Conservation (phyloP, 495 filamentous ascomycete genomes). For the Neurospora terricola region DNA sequence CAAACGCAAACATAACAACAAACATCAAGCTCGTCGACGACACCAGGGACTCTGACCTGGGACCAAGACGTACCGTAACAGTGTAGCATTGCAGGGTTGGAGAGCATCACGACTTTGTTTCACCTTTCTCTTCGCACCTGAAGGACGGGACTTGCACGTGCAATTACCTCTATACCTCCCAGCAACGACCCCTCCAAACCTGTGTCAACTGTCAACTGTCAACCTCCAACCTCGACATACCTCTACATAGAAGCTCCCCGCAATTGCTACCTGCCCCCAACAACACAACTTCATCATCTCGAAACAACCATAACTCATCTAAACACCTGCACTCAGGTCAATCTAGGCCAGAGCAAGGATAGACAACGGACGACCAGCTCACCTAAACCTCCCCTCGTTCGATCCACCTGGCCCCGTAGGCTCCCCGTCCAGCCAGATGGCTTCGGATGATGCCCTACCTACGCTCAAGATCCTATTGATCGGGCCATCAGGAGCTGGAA, state of each 20-base stretch:
- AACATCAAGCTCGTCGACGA: background rate
- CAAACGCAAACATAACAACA: background rate
- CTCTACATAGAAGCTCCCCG: background rate
- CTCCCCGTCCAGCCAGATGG: slow-evolving; percentile 16
- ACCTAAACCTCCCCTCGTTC: background rate
- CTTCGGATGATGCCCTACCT: slow-evolving; percentile 38
- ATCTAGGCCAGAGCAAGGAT: background rate
- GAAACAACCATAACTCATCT: background rate
- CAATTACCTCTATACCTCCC: background rate
- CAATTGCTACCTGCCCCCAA: background rate
- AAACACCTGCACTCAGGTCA: background rate
- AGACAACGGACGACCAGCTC: background rate
- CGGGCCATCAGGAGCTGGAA: slow-evolving; percentile 44
- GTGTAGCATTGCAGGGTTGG: background rate
- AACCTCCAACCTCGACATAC: background rate
- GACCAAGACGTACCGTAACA: background rate
- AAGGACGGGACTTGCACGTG: background rate
- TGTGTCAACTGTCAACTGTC: background rate
- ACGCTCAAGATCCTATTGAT: slow-evolving; percentile 45
- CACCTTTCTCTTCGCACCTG: background rate
- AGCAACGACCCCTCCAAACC: background rate
- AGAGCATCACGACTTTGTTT: background rate
- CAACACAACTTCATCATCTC: background rate
- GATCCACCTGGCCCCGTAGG: background rate
- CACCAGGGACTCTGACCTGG: background rate